Evolutionary conservation across 495 filamentous ascomycete species (phyloP).

Genomic region (Penicillium daleae): DNA sequence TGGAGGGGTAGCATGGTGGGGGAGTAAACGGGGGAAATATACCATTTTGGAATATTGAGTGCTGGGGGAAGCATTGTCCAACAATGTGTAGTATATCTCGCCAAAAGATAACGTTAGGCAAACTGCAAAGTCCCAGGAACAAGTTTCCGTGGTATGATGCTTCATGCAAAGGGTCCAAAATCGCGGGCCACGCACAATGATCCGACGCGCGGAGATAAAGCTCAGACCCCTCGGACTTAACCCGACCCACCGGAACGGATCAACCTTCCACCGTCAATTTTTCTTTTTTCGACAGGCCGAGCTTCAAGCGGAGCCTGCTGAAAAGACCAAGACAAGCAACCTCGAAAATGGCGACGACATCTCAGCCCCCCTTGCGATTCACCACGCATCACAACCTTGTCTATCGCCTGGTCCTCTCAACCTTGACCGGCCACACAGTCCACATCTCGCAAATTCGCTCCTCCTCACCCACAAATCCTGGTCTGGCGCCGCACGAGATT

Average conservation of each 20-base stretch:
- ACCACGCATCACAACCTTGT: slow-evolving; percentile 81
- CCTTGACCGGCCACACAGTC: slow-evolving; percentile 84
- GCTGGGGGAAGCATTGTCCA: slow-evolving; percentile 46
- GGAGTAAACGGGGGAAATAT: slow-evolving; percentile 18
- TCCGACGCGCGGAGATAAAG: slow-evolving; percentile 33
- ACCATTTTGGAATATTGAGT: slow-evolving; percentile 88
- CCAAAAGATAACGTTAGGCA: neutral
- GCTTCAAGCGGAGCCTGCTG: slow-evolving; percentile 17
- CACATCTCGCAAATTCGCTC: slow-evolving; percentile 93
- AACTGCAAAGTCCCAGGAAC: neutral
- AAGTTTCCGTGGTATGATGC: neutral
- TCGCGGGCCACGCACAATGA: slow-evolving; percentile 6
- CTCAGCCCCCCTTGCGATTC: slow-evolving; percentile 64
- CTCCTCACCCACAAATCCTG: slow-evolving; percentile 79
- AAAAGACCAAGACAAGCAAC: slow-evolving; percentile 8
- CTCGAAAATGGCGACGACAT: slow-evolving; percentile 44
- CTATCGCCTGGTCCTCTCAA: slow-evolving; percentile 85
- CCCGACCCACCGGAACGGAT: slow-evolving; percentile 28
- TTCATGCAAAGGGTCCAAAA: slow-evolving; percentile 11
- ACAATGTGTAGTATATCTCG: neutral
- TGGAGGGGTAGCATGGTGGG: slow-evolving; percentile 25
- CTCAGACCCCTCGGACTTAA: slow-evolving; percentile 27
- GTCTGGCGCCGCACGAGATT: slow-evolving; percentile 89
- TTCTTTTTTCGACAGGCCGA: slow-evolving; percentile 35
- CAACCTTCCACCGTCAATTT: slow-evolving; percentile 35